Conservation (phyloP, 1,284 basidiomycete genomes). For the Apiotrichum sp. region DNA sequence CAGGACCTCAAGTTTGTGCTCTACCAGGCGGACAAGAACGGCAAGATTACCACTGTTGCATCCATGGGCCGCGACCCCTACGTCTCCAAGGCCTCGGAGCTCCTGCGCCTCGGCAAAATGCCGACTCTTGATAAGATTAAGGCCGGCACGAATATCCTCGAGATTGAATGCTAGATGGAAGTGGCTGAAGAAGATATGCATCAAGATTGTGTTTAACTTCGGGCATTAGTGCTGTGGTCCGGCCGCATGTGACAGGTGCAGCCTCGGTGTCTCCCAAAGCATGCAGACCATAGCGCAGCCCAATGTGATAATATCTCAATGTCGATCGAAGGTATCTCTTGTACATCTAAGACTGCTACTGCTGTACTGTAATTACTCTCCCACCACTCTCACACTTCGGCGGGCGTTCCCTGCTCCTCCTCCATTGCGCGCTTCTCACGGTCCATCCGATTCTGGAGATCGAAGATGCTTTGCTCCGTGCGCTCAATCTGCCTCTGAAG, state of each 20-base stretch:
- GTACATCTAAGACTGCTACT: no score
- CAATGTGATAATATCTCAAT: no score
- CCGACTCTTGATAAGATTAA: constrained; percentile 69
- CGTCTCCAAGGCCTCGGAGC: constrained; percentile 71
- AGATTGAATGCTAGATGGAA: constrained; percentile 17
- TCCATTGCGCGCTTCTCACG: background rate
- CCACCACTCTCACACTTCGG: no score
- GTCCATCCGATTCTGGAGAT: constrained; percentile 5
- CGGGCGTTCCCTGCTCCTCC: no score
- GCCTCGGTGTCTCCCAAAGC: no score
- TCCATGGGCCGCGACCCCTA: constrained; percentile 57
- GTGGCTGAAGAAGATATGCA: background rate
- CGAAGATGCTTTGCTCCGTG: constrained; percentile 1
- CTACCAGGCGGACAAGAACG: constrained; percentile 67
- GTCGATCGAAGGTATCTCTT: no score
- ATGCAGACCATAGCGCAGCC: no score
- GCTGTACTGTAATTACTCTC: no score
- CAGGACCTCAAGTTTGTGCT: constrained; percentile 81
- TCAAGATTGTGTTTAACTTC: background rate
- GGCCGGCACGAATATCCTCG: constrained; percentile 49
- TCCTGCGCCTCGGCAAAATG: constrained; percentile 74
- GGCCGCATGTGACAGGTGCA: no score
- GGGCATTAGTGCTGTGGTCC: no score
- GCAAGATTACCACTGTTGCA: constrained; percentile 73
- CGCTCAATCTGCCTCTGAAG: constrained; percentile 4